Percentiles rank a stretch among this genome's conserved stretches.
Conservation (phyloP, 805 yeast species). For the Wickerhamiella australiensis region DNA sequence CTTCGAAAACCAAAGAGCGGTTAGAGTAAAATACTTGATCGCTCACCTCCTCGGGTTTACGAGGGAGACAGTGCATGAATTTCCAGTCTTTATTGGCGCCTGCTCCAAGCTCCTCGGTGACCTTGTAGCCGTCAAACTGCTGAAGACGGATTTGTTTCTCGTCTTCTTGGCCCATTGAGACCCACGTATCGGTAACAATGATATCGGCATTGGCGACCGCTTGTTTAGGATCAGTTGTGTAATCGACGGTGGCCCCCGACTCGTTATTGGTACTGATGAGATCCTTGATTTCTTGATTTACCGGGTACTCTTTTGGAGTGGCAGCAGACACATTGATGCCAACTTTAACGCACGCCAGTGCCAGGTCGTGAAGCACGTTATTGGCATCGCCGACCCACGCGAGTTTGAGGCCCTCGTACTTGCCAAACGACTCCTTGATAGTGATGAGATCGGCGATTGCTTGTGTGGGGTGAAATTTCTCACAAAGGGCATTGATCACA, state of each 20-base stretch:
- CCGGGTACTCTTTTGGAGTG: slow-evolving; percentile 64
- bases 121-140: slow-evolving; percentile 81
- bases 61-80: slow-evolving; percentile 96
- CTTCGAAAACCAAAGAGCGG: slow-evolving; percentile 77
- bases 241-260: slow-evolving; percentile 35
- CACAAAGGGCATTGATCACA: slow-evolving; percentile 86
- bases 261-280: slow-evolving; percentile 44
- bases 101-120: slow-evolving; percentile 50
- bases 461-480: slow-evolving; percentile 86
- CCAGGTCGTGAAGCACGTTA: slow-evolving; percentile 86
- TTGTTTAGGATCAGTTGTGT: slow-evolving; percentile 59
- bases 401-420: slow-evolving; percentile 45
- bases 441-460: slow-evolving; percentile 87
- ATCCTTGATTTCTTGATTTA: slow-evolving; percentile 42
- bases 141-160: slow-evolving; percentile 59
- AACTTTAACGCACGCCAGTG: slow-evolving; percentile 70
- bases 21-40: slow-evolving; percentile 86
- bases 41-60: slow-evolving; percentile 86
- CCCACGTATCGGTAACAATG: slow-evolving; percentile 91
- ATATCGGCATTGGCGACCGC: slow-evolving; percentile 70
- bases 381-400: slow-evolving; percentile 97
- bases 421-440: slow-evolving; percentile 62
- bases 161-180: slow-evolving; percentile 94
- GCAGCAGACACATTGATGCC: slow-evolving; percentile 78
- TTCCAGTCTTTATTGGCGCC: slow-evolving; percentile 57